Conservation (phyloP, 768 basidiomycete genomes). For the Tulasnella sp. region DNA sequence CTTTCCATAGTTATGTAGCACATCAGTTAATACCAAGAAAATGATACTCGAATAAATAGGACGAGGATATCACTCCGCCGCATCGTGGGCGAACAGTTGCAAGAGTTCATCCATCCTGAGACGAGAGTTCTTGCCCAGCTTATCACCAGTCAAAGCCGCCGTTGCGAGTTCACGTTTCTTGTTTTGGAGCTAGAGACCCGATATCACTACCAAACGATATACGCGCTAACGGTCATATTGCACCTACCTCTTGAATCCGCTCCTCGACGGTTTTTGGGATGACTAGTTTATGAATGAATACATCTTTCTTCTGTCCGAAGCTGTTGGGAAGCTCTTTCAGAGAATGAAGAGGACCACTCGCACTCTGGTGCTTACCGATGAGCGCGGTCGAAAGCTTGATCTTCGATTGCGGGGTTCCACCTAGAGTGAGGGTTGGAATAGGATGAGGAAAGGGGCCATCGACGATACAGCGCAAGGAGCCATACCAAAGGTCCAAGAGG, state of each 20-base stretch:
- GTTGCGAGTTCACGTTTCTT: slow-evolving; percentile 79
- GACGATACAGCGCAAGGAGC: no score
- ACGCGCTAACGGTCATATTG: slow-evolving; percentile 28
- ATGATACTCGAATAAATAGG: not conserved
- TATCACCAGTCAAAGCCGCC: slow-evolving; percentile 84
- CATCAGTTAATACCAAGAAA: not conserved
- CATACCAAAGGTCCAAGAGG: slow-evolving; percentile 77
- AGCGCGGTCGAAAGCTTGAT: slow-evolving; percentile 90
- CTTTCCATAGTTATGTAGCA: not conserved
- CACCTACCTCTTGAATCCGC: slow-evolving; percentile 64
- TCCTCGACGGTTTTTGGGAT: slow-evolving; percentile 84
- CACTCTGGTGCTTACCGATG: slow-evolving; percentile 49
- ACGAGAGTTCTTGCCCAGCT: slow-evolving; percentile 71
- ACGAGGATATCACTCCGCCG: not conserved
- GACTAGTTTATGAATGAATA: slow-evolving; percentile 85
- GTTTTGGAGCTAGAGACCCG: slow-evolving; percentile 68
- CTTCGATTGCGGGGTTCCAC: slow-evolving; percentile 89
- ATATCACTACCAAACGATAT: not conserved
- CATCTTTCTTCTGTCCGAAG: slow-evolving; percentile 80
- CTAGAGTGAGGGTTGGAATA: no score
- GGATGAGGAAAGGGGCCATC: no score
- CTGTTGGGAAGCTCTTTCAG: slow-evolving; percentile 31
- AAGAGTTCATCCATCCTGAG: slow-evolving; percentile 84
- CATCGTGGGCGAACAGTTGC: slow-evolving; percentile 53
- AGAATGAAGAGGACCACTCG: not conserved